Percentiles rank a stretch among this genome's conserved stretches.
These are phyloP conservation scores for Dothistroma pini DNA, from an alignment of 2,329 filamentous ascomycete species.

Conservation along the genomic window DNA sequence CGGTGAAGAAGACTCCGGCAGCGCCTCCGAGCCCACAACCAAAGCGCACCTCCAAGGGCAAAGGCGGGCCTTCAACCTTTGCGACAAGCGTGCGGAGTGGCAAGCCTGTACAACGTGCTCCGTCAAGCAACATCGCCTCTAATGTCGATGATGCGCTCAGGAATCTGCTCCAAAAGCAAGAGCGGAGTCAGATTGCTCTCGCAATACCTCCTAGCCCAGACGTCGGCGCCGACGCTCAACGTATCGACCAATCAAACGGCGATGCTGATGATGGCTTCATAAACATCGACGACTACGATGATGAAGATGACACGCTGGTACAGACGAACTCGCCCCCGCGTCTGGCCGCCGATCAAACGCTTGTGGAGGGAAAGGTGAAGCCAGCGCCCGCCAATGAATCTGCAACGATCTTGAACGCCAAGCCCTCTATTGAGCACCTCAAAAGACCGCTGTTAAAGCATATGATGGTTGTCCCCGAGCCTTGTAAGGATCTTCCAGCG, in stretches of 20 bases:
- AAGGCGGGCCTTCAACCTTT: constrained; percentile 14
- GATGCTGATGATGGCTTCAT: constrained; percentile 12
- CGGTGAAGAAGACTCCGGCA: background rate
- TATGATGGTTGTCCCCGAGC: background rate
- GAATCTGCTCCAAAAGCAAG: background rate
- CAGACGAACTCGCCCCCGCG: background rate
- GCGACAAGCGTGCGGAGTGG: constrained; percentile 13
- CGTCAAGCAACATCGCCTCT: constrained; percentile 17
- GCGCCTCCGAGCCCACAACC: background rate
- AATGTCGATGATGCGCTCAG: constrained; percentile 18
- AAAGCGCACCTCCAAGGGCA: background rate
- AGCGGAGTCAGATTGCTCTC: background rate
- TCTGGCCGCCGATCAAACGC: background rate
- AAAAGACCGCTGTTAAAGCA: background rate
- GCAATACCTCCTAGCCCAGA: background rate
- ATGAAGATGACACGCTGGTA: background rate
- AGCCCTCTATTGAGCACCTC: background rate
- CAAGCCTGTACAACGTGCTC: constrained; percentile 1
- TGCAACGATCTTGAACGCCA: background rate
- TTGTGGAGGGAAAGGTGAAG: background rate
- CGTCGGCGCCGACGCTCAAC: background rate
- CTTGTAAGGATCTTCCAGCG: background rate
- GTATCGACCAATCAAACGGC: background rate
- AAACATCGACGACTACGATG: background rate
- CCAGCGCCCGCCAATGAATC: background rate